phyloP scores from a whole-genome alignment of 495 filamentous ascomycete species.

The Lindgomyces ingoldianus region DNA sequence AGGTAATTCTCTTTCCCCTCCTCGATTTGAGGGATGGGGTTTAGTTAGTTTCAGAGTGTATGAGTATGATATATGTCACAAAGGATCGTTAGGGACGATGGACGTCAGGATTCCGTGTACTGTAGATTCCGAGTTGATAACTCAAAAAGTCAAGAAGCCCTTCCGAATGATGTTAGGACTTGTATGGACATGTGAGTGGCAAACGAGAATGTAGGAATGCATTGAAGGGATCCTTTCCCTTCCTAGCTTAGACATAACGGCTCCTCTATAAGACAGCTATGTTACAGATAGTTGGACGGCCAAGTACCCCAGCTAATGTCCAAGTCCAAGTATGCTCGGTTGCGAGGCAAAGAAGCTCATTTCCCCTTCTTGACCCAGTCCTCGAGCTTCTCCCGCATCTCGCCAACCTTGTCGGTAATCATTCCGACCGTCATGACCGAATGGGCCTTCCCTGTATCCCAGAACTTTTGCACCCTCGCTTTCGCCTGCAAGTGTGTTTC shows the following conservation, averaged over 20 bases:
- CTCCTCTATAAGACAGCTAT: constrained; percentile 1
- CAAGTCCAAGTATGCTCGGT: neutral
- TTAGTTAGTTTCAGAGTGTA: neutral
- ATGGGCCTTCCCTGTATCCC: constrained; percentile 69
- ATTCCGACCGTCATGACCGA: constrained; percentile 66
- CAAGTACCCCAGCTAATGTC: neutral
- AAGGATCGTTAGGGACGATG: too few relatives aligned
- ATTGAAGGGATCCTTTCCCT: neutral
- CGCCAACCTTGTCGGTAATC: constrained; percentile 75
- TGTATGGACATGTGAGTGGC: neutral
- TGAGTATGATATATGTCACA: too few relatives aligned
- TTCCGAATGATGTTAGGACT: neutral
- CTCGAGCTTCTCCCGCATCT: constrained; percentile 73
- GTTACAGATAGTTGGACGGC: constrained; percentile 9
- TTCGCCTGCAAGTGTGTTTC: constrained; percentile 71
- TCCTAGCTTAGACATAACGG: neutral
- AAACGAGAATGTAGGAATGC: neutral
- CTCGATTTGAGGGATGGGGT: neutral
- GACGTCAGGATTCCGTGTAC: too few relatives aligned
- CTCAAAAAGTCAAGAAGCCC: too few relatives aligned
- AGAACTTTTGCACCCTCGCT: constrained; percentile 66
- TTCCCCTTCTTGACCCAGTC: constrained; percentile 88
- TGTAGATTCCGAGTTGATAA: too few relatives aligned
- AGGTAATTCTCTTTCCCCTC: too few relatives aligned
- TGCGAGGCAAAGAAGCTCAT: constrained; percentile 47